Percentiles rank a stretch among this genome's conserved stretches.
phyloP scores from a whole-genome alignment of 1,284 basidiomycete genomes.

The Blastosporella zonata region DNA sequence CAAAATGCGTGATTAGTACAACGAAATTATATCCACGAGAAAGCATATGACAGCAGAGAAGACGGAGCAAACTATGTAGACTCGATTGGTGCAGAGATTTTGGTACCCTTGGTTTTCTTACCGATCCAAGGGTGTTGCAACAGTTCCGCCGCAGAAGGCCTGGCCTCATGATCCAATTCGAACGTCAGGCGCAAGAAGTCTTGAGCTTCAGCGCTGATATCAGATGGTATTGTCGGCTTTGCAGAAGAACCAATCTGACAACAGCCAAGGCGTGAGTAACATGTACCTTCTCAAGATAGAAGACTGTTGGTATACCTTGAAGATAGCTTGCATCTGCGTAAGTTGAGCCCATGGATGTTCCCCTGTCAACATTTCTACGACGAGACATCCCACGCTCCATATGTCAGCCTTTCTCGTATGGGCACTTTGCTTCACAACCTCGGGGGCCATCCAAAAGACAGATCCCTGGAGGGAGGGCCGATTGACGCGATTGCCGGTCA shows the following conservation, averaged over 20 bases:
- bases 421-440: constrained; percentile 94
- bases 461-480: constrained; percentile 94
- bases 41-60: not conserved
- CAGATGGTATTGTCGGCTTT: constrained; percentile 81
- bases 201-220: constrained; percentile 83
- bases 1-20: constrained; percentile 7
- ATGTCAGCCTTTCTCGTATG: constrained; percentile 97
- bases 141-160: constrained; percentile 78
- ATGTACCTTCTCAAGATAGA: not conserved
- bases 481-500: constrained; percentile 76
- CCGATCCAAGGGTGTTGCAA: constrained; percentile 75
- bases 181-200: constrained; percentile 86
- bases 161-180: constrained; percentile 77
- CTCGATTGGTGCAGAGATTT: constrained; percentile 9
- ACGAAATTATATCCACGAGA: constrained; percentile 11
- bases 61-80: constrained; percentile 4
- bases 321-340: constrained; percentile 99
- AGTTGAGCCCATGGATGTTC: constrained; percentile 97
- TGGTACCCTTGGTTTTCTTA: constrained; percentile 32
- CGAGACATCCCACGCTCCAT: constrained; percentile 96
- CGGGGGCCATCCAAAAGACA: constrained; percentile 99
- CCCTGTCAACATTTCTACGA: constrained; percentile 98
- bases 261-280: not conserved
- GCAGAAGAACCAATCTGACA: constrained; percentile 82
- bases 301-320: constrained; percentile 57